These are phyloP conservation scores for Fusarium solani-melongenae DNA, from an alignment of 2,329 filamentous ascomycete species.

Conservation along the genomic window DNA sequence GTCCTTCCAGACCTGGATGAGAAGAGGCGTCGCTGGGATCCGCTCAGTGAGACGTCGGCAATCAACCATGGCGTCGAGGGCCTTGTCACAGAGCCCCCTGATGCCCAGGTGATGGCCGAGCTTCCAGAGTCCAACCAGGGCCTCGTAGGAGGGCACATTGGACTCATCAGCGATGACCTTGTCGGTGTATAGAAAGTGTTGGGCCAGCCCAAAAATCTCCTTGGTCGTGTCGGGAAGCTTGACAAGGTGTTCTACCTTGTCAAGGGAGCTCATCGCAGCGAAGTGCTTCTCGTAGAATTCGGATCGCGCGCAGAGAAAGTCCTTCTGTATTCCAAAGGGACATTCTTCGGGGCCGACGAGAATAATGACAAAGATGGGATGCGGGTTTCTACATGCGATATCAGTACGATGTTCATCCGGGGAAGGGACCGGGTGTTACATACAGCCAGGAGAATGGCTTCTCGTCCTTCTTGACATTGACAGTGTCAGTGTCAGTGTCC, in stretches of 20 bases:
- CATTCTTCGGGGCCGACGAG: slow-evolving; percentile 63
- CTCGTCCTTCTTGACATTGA: slow-evolving; percentile 26
- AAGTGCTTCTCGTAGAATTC: slow-evolving; percentile 61
- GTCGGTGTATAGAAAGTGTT: slow-evolving; percentile 66
- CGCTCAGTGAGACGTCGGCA: slow-evolving; percentile 62
- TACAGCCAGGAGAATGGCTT: slow-evolving; percentile 54
- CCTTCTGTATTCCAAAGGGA: slow-evolving; percentile 69
- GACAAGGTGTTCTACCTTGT: slow-evolving; percentile 62
- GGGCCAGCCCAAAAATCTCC: slow-evolving; percentile 65
- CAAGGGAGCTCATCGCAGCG: slow-evolving; percentile 44
- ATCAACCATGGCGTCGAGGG: slow-evolving; percentile 68
- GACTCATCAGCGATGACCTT: slow-evolving; percentile 56
- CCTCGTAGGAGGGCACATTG: slow-evolving; percentile 62
- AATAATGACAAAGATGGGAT: slow-evolving; percentile 66
- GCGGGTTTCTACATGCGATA: slow-evolving; percentile 57
- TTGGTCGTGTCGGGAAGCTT: slow-evolving; percentile 59
- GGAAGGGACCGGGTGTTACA: slow-evolving; percentile 10
- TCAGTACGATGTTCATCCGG: slow-evolving; percentile 12
- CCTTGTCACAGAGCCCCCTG: slow-evolving; percentile 65
- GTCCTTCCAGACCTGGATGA: slow-evolving; percentile 71
- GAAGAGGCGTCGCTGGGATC: slow-evolving; percentile 68
- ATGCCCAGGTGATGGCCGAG: slow-evolving; percentile 63
- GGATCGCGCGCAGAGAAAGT: slow-evolving; percentile 66
- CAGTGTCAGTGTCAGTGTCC: slow-evolving; percentile 22
- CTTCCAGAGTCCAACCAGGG: slow-evolving; percentile 67